A percentile compares a stretch with the other conserved stretches of the same genome.
These are phyloP conservation scores for Coemansia sp. DNA, from an alignment of 192 early-diverging fungal species.

Conservation along the genomic window DNA sequence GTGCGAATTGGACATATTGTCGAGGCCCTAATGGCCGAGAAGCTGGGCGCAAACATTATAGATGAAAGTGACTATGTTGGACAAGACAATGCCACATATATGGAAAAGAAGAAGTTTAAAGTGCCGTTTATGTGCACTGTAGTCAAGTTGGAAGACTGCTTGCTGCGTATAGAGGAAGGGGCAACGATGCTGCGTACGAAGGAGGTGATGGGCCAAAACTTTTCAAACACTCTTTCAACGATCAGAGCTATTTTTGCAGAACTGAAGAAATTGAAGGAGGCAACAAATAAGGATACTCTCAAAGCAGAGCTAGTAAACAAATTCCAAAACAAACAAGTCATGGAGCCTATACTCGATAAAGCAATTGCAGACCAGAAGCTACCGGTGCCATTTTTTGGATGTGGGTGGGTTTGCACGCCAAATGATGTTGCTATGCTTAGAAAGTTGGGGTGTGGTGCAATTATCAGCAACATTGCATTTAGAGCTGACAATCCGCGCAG, in stretches of 20 bases:
- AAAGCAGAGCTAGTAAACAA: not conserved
- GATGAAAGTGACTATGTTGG: slow-evolving; percentile 86
- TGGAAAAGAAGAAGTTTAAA: slow-evolving; percentile 81
- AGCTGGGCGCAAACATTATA: slow-evolving; percentile 87
- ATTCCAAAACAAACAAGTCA: not conserved
- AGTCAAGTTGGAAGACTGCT: slow-evolving; percentile 88
- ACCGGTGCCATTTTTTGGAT: slow-evolving; percentile 1
- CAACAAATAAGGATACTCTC: not conserved
- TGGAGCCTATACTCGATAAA: not conserved
- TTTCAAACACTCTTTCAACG: not conserved
- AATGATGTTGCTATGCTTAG: slow-evolving; percentile 2
- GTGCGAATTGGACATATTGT: slow-evolving; percentile 13
- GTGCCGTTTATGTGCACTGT: slow-evolving; percentile 91
- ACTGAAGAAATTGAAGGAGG: not conserved
- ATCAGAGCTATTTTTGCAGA: not conserved
- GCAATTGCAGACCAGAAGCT: not conserved
- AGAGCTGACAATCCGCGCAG: not conserved
- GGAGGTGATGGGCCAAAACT: slow-evolving; percentile 73
- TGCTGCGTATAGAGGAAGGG: slow-evolving; percentile 87
- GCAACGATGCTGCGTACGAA: slow-evolving; percentile 95
- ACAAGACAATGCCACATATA: slow-evolving; percentile 69
- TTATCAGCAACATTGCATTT: slow-evolving; percentile 1
- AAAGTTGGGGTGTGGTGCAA: not conserved
- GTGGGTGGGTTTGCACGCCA: not conserved
- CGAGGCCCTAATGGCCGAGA: slow-evolving; percentile 71